A percentile compares a stretch with the other conserved stretches of the same genome.
Evolutionary conservation across 345 rosid species (phyloP).

Genomic region (Abelmoschus esculentus): DNA sequence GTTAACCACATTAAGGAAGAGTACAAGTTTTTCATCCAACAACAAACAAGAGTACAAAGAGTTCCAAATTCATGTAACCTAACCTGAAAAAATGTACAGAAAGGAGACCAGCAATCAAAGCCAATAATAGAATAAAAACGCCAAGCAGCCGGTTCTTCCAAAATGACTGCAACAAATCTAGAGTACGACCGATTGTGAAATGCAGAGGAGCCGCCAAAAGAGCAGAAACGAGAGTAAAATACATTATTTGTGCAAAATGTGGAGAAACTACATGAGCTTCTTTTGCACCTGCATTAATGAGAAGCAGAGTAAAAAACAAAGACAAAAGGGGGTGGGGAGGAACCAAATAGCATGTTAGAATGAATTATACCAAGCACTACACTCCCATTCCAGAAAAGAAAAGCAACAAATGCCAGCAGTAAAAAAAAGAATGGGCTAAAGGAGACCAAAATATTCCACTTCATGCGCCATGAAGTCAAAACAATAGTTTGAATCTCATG

Average conservation of each 20-base stretch:
- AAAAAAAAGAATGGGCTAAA: constrained; percentile 61
- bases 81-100: constrained; percentile 83
- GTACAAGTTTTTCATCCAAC: background rate
- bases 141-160: constrained; percentile 40
- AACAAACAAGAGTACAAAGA: background rate
- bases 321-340: background rate
- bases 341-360: background rate
- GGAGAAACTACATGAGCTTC: constrained; percentile 6
- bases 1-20: constrained; percentile 17
- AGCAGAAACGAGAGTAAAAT: constrained; percentile 59
- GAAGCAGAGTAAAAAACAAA: background rate
- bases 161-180: constrained; percentile 33
- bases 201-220: constrained; percentile 61
- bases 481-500: constrained; percentile 42
- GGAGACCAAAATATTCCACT: constrained; percentile 50
- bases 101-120: constrained; percentile 41
- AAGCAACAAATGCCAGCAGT: constrained; percentile 49
- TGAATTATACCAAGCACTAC: constrained; percentile 73
- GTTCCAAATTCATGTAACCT: constrained; percentile 9
- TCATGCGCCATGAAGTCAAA: constrained; percentile 55
- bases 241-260: constrained; percentile 77
- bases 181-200: constrained; percentile 38
- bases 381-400: constrained; percentile 81
- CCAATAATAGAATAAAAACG: constrained; percentile 32
- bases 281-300: background rate